Base-by-base conservation (phyloP, 805 yeast genomes). In the Maudiozyma turicensis region DNA sequence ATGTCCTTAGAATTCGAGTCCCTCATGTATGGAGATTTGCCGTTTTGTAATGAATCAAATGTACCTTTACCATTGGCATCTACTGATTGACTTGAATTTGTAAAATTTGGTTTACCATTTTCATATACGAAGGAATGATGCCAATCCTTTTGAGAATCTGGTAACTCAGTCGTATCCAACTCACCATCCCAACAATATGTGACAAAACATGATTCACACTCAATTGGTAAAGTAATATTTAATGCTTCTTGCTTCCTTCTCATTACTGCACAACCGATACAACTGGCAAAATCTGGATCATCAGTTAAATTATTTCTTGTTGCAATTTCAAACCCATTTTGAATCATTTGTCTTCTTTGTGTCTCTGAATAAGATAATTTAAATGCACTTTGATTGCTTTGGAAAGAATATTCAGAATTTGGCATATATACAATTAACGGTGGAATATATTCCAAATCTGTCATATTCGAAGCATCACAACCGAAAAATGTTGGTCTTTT, bases 231-330 rank as follows among this genome's bases (percentile, higher is more conserved):
- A n/a, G 76, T 71, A 38, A 72, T 64, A 34, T 81, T 80, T 35
- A 73, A 65, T 59, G 89, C 74, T 67, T 86, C 93, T 60, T 82
- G 81, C 41, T 83, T 78, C 63, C 95, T 78, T 68, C 86, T 82
- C 50, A 86, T 73, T 42, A 87, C 76, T 10, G 95, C 95, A 72
- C 95, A 87, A 2, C 85, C 86, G 43, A 87, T 75, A 70, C 95
- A 87, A 7, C 80, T 75, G 41, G 77, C 70, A 81, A 86, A 87
- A 40, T 84, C 80, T 6, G 69, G 63, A 55, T 85, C 95, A 31
- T 81, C 60, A 8, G 95, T 82, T 38, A 79, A 67, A 63, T 86
- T 86, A 50, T 73, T 72, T 58, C 84, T 75, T 0, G 90, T 72
- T 9, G 82, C 76, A 13, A 77, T 74, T 57, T 84, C 86, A 60